Evolutionary conservation across 768 basidiomycete genomes (phyloP).

Genomic region (Melanogaster broomeanus): DNA sequence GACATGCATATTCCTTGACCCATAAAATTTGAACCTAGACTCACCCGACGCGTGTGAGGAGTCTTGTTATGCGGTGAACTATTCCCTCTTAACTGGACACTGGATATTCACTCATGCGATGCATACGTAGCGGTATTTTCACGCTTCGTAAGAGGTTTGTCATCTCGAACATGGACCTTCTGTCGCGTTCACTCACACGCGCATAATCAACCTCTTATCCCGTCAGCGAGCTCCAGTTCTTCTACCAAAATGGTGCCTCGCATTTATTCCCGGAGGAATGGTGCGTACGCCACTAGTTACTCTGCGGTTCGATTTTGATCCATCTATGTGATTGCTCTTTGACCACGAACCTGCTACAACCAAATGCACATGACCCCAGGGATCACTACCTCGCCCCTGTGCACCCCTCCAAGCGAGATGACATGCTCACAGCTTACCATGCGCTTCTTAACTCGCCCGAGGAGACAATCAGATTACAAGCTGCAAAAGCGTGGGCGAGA

Average conservation of each 20-base stretch:
- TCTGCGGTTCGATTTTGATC: not conserved
- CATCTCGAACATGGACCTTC: not conserved
- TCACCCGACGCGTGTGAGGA: conserved; percentile 80
- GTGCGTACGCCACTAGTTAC: conserved; percentile 37
- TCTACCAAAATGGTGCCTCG: conserved; percentile 86
- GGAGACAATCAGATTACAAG: conserved; percentile 59
- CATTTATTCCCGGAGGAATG: conserved; percentile 89
- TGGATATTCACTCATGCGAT: not conserved
- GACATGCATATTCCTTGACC: not conserved
- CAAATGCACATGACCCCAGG: conserved; percentile 44
- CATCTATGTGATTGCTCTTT: not conserved
- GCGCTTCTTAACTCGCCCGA: conserved; percentile 73
- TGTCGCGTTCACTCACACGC: not conserved
- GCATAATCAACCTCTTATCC: conserved; percentile 1
- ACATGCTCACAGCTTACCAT: conserved; percentile 85
- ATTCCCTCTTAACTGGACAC: not conserved
- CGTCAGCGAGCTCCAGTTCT: conserved; percentile 80
- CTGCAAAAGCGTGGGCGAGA: conserved; percentile 85
- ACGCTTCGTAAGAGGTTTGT: conserved; percentile 74
- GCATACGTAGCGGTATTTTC: conserved; percentile 73
- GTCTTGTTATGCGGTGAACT: conserved; percentile 70
- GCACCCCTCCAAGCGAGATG: conserved; percentile 74
- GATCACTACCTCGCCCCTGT: conserved; percentile 81
- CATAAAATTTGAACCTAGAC: conserved; percentile 40
- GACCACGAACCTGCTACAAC: not conserved